These are phyloP conservation scores for Fusarium veterinarium DNA, from an alignment of 2,329 filamentous ascomycete genomes.

Conservation along the genomic window DNA sequence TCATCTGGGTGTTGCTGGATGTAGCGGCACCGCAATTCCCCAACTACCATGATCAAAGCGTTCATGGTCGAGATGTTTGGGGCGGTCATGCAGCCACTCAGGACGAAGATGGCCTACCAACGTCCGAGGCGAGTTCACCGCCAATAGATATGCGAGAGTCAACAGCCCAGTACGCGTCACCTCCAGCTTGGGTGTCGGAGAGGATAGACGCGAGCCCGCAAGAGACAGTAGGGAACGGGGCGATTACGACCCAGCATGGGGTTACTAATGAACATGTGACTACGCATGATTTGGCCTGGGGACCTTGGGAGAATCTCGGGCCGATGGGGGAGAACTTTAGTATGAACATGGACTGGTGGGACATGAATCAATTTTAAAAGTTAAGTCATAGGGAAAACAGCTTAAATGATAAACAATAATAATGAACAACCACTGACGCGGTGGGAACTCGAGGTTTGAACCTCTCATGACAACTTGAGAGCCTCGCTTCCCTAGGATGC, in stretches of 20 bases:
- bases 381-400: no score
- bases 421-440: background rate
- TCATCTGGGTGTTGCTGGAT: slow-evolving; percentile 26
- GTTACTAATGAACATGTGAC: background rate
- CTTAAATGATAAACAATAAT: rapidly evolving
- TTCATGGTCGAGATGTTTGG: background rate
- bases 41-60: background rate
- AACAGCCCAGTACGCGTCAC: slow-evolving; percentile 32
- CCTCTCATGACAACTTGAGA: rapidly evolving
- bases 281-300: slow-evolving; percentile 20
- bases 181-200: slow-evolving; percentile 17
- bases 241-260: rapidly evolving
- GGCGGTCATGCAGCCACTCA: background rate
- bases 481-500: background rate
- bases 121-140: background rate
- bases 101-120: background rate
- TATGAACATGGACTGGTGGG: slow-evolving; percentile 29
- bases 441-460: rapidly evolving
- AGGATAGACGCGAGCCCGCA: background rate
- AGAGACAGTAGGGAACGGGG: background rate
- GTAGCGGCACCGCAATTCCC: slow-evolving; percentile 30
- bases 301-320: slow-evolving; percentile 32
- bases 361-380: slow-evolving; percentile 20
- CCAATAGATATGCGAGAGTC: slow-evolving; percentile 30
- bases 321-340: background rate